Evolutionary conservation across 257 asterid genomes (phyloP), one percentile per base, ranked within the genome.

Genomic region (Craterostigma plantagineum): DNA sequence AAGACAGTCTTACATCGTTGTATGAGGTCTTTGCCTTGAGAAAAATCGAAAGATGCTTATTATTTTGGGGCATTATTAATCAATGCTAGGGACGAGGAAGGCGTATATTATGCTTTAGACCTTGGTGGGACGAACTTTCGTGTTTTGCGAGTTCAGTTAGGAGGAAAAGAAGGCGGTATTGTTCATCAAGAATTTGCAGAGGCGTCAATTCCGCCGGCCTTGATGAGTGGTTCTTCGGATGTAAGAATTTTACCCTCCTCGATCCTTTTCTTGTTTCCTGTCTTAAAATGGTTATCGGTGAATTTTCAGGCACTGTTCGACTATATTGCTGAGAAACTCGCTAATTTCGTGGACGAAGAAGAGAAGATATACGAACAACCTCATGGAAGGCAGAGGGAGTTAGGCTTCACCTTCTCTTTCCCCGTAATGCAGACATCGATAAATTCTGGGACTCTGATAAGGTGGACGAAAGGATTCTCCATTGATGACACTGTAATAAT

Each of bases 61-160:
- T 11, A 42, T 4, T 45, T 27, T 45, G 59, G 53, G 35, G 53
- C 18, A 10, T 33, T 38, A 35, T 53, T 49, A 7, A 10, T 18
- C 17, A 42, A 50, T 38, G 27, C 33, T 54, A 84, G 96, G 14
- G 80, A 80, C 17, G 96, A 84, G 79, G 81, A 66, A 47, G 96
- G 96, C 37, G 81, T 79, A 34, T 84, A 52, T 64, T 84, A 84
- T 59, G 93, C 93, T 34, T 61, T 84, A 58, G 96, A 84, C 70
- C 93, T 84, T 37, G 96, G 96, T 43, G 96, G 96, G 23, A 84
- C 96, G 33, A 84, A 84, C 60, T 84, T 84, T 53, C 87, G 96
- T 33, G 96, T 84, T 41, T 53, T 84, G 63, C 63, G 92, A 44
- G 96, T 84, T 18, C 73, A 84, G 40, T 62, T 84, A 50, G 92